Evolutionary conservation across 768 basidiomycete species (phyloP).

Genomic region (Baorangia bicolor): DNA sequence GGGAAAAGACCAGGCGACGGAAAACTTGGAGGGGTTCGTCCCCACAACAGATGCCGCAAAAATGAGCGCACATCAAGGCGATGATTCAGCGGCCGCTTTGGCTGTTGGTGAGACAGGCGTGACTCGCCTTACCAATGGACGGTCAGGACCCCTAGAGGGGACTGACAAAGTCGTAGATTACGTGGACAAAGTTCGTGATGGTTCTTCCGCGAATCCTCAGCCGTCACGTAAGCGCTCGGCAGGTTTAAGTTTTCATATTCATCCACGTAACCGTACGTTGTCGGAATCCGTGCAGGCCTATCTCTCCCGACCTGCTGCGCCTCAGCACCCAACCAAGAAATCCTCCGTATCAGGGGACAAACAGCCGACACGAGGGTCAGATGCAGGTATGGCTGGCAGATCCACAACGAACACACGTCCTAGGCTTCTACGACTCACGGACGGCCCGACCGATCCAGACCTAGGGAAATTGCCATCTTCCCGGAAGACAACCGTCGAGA

Average conservation of each 20-base stretch:
- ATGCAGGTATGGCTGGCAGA: neutral
- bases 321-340: conserved; percentile 1
- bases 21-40: neutral
- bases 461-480: neutral
- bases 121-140: neutral
- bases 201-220: conserved; percentile 17
- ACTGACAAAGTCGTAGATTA: neutral
- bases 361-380: neutral
- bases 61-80: neutral
- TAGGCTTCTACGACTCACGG: conserved; percentile 3
- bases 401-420: neutral
- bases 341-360: neutral
- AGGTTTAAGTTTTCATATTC: conserved; percentile 6
- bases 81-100: neutral
- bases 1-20: conserved; percentile 5
- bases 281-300: conserved; percentile 50
- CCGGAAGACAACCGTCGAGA: neutral
- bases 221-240: conserved; percentile 21
- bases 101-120: neutral
- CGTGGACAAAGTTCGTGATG: conserved; percentile 7
- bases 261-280: conserved; percentile 42
- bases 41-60: neutral
- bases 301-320: conserved; percentile 27
- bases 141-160: neutral
- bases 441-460: neutral